Evolutionary conservation across 352 stramenopile genomes (phyloP), one percentile per base, ranked within the genome.

Genomic region (Phytophthora multivora): DNA sequence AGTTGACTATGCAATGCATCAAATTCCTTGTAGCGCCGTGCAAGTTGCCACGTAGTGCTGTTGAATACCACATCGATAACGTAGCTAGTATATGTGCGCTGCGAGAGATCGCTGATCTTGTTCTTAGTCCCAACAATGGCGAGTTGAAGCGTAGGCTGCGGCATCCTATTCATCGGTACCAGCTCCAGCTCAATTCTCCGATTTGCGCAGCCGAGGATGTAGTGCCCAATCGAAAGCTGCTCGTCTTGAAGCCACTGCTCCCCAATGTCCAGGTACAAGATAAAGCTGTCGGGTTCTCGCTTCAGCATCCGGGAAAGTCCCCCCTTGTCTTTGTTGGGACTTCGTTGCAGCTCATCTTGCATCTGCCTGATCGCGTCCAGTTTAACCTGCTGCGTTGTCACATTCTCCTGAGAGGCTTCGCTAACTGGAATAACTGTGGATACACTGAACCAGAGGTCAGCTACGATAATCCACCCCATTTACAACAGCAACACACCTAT

Each of bases 41-140:
- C 55, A 15, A 93, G 72, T 48, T 88, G 77, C 86, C 86, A 95
- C 38, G 64, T 74, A 43, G 90, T 76, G 43, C 77, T 78, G 28
- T 89, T 88, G 62, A 88, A 95, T 6, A 64, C 51, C 13, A 95
- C 73, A 40, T 90, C 77, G 48, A 95, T 81, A 36, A 77, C 51
- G 63, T 95, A 95, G 28, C 65, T 64, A 0, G 85, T 94, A 58
- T 89, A 94, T 23, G 69, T 61, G 8, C 79, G 77, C 46, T 90
- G 79, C 3, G 85, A 90, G 0, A 95, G 63, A 54, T 95, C 86
- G 55, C 86, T 95, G 19, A 91, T 64, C 66, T 88, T 91, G 60
- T 72, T 91, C 53, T 87, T 86, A n/a, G 79, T 89, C n/a, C 61
- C 52, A 0, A 77, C 63, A 41, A 95, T 91, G 1, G 57, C 57